phyloP scores from a whole-genome alignment of 1,284 basidiomycete genomes.

The Sporisorium reilianum region DNA sequence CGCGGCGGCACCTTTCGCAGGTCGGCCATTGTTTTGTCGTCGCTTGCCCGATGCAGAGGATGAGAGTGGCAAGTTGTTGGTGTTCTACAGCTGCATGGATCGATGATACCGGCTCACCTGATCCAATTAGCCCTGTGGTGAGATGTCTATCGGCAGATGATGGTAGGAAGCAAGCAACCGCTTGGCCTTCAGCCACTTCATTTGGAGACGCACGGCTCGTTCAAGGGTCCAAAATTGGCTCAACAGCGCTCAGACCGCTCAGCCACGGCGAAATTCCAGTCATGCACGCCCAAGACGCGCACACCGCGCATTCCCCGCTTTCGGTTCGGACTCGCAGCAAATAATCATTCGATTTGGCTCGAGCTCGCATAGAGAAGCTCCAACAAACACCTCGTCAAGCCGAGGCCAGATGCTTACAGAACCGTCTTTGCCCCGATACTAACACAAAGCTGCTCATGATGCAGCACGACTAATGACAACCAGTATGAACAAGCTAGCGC shows the following conservation, averaged over 20 bases:
- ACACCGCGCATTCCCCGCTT: neutral
- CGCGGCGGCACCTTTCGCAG: constrained; percentile 11
- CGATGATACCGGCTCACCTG: neutral
- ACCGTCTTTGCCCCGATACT: neutral
- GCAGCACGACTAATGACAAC: neutral
- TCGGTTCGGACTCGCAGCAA: neutral
- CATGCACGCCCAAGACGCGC: too few relatives aligned
- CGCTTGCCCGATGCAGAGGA: neutral
- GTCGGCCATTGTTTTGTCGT: constrained; percentile 10
- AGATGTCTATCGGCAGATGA: neutral
- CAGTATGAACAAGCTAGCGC: neutral
- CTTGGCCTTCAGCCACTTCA: neutral
- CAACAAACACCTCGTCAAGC: neutral
- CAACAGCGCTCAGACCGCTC: neutral
- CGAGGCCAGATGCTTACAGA: neutral
- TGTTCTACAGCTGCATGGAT: neutral
- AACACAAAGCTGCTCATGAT: neutral
- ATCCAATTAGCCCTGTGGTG: neutral
- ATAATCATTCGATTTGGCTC: neutral
- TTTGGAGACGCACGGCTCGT: neutral
- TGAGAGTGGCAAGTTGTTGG: too few relatives aligned
- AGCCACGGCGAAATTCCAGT: neutral
- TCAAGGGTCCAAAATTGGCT: neutral
- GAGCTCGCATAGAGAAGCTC: neutral
- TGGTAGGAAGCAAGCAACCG: neutral